Evolutionary conservation across 2,329 filamentous ascomycete genomes (phyloP), one percentile per base, ranked within the genome.

Genomic region (Pyrenochaeta sp.): DNA sequence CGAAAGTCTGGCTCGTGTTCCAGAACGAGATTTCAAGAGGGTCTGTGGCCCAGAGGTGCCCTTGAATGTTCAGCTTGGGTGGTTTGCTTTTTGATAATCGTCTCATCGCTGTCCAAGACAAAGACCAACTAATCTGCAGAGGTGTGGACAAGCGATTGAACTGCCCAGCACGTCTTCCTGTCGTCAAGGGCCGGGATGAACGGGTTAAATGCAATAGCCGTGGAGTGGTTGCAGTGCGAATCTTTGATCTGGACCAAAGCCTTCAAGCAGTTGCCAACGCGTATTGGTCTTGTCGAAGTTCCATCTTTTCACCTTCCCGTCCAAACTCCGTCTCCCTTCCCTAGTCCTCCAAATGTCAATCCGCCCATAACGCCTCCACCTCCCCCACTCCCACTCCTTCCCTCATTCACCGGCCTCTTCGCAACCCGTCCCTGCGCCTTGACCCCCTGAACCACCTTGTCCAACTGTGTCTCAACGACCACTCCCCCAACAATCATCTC

Each of bases 401-500:
- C 83, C 76, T 92, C 90, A 72, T 93, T 93, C 32, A 92, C 89
- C 0, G 91, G 91, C 65, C 91, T 81, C 81, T 93, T 93, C 7
- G 90, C 89, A 10, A 94, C 90, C 34, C 87, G 87, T 19, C 91
- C 91, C 72, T 93, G 91, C 8, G 87, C 76, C 68, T 75, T 89
- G 5, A 98, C 94, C 0, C 92, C 93, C 34, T 91, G 86, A 4
- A 97, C 91, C 53, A 98, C 95, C 76, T 89, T 89, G 56, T 97
- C 93, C 60, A 96, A 80, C 69, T 90, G 92, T 32, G 94, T 97
- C 81, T 98, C 94, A 25, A 98, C 89, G 15, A 98, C 94, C 13
- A 97, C 92, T 0, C 94, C 94, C 13, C 94, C 94, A 15, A 97
- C 91, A 55, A 98, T 91, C 92, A 98, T 96, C 83, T 98, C 94